Base-by-base conservation (phyloP, 208 protist genomes). In the Acanthamoeba castellanii region DNA sequence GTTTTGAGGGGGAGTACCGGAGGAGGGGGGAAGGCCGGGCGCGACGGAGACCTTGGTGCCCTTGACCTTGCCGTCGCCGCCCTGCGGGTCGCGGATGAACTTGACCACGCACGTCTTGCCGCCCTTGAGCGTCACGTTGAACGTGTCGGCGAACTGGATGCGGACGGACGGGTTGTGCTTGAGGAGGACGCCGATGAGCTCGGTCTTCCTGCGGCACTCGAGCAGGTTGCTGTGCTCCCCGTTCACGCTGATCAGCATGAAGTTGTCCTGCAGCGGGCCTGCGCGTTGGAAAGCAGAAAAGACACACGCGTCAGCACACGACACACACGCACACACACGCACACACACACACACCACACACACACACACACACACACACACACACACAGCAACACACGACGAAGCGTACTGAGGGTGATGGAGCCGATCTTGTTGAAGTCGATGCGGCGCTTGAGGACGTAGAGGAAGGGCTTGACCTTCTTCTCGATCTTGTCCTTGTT, bases 381-480 rank as follows among this genome's bases (percentile, higher is more conserved):
- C 22, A 20, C 64, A 70, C 22, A n/a, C 32, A 45, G 74, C 74
- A 34, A n/a, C 16, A 11, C n/a, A 45, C 16, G 14, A 30, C 18
- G 18, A 30, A 82, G 76, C 34, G 50, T 88, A 88, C 87, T 92
- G 34, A 92, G 87, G 47, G 59, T 92, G 87, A 92, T 66, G 47
- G 34, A 50, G 25, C 61, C 87, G 64, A 92, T 92, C 59, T 74
- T 92, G 64, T 66, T 92, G 55, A 92, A 55, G 27, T 66, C 59
- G 55, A 92, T 74, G 30, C 87, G 87, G 32, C 87, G 87, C 87
- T 92, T 92, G 55, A 92, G 87, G 59, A 76, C 87, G 57, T 92
- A 92, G 59, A 74, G 30, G 59, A 92, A 74, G 47, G 50, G 59
- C 87, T 66, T 92, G 27, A 92, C 87, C 47, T 76, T 92, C 37